These are phyloP conservation scores for Citrus cavaleriei DNA, from an alignment of 345 rosid genomes.

Conservation along the genomic window DNA sequence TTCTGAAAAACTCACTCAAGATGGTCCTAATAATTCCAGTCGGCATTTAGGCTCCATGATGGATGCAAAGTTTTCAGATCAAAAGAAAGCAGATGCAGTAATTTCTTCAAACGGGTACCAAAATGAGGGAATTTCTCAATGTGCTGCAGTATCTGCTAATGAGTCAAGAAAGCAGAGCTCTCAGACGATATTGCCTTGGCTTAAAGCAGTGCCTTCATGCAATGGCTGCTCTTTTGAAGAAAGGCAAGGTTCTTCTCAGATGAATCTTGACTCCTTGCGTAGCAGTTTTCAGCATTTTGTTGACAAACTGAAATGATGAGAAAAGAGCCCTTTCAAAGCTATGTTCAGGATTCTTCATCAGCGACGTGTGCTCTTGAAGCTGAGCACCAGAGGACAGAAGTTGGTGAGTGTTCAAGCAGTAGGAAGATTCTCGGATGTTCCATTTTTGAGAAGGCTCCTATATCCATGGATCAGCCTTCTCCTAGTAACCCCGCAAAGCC, in stretches of 20 bases:
- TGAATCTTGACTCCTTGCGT: conserved; percentile 29
- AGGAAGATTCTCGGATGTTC: conserved; percentile 35
- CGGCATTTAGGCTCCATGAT: conserved; percentile 13
- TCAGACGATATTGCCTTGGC: conserved; percentile 44
- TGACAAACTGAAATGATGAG: conserved; percentile 22
- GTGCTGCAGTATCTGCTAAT: conserved; percentile 6
- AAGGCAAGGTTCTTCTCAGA: conserved; percentile 31
- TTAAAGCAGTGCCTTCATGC: conserved; percentile 26
- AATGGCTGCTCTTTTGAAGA: conserved; percentile 25
- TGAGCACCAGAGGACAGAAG: conserved; percentile 30
- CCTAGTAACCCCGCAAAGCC: conserved; percentile 9
- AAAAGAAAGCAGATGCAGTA: conserved; percentile 33
- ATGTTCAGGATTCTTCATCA: conserved; percentile 34
- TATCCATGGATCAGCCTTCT: conserved; percentile 27
- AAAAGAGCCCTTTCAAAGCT: conserved; percentile 21
- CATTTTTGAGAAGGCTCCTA: conserved; percentile 25
- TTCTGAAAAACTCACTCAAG: conserved; percentile 15
- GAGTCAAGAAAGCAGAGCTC: conserved; percentile 14
- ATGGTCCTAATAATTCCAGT: conserved; percentile 4
- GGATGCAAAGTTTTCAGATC: conserved; percentile 33
- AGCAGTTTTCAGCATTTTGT: conserved; percentile 27
- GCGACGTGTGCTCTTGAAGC: conserved; percentile 28
- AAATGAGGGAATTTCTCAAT: conserved; percentile 14
- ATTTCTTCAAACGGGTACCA: conserved; percentile 11
- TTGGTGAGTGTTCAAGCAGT: conserved; percentile 26